A percentile compares a stretch with the other conserved stretches of the same genome.
phyloP scores from a whole-genome alignment of 495 filamentous ascomycete species.

The Xylaria nigripes region DNA sequence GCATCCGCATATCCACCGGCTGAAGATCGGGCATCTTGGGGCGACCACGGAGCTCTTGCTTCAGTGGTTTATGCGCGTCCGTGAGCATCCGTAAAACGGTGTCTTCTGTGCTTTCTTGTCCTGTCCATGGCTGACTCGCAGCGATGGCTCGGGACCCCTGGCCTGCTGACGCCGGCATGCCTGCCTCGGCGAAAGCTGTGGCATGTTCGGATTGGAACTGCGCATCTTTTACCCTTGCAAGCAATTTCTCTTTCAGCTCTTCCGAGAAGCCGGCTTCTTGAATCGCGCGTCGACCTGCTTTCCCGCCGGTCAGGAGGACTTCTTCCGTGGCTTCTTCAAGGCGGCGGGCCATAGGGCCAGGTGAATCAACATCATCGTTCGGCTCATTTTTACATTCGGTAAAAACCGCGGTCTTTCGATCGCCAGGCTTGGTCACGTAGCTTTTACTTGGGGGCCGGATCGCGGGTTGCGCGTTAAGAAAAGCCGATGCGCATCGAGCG shows the following conservation, averaged over 20 bases:
- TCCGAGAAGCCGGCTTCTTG: conserved; percentile 81
- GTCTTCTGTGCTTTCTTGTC: conserved; percentile 64
- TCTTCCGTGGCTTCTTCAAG: conserved; percentile 77
- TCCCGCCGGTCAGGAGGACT: conserved; percentile 60
- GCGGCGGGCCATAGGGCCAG: conserved; percentile 63
- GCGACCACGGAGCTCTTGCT: conserved; percentile 34
- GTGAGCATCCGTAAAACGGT: conserved; percentile 80
- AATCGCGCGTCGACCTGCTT: conserved; percentile 63
- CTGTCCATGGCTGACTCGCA: conserved; percentile 66
- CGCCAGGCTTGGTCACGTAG: conserved; percentile 12
- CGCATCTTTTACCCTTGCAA: conserved; percentile 62
- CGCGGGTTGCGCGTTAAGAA: not conserved
- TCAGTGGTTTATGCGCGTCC: conserved; percentile 68
- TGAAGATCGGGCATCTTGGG: conserved; percentile 45
- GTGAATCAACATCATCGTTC: conserved; percentile 1
- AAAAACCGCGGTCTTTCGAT: not conserved
- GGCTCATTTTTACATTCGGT: not conserved
- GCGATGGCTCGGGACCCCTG: conserved; percentile 66
- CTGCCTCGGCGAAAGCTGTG: conserved; percentile 56
- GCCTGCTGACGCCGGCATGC: conserved; percentile 58
- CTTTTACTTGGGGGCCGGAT: conserved; percentile 2
- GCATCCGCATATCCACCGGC: conserved; percentile 53
- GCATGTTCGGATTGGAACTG: conserved; percentile 65
- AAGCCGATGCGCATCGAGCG: conserved; percentile 16
- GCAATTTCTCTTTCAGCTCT: conserved; percentile 66